Conservation (phyloP, 1,284 basidiomycete species). For the Peniophora sp. region DNA sequence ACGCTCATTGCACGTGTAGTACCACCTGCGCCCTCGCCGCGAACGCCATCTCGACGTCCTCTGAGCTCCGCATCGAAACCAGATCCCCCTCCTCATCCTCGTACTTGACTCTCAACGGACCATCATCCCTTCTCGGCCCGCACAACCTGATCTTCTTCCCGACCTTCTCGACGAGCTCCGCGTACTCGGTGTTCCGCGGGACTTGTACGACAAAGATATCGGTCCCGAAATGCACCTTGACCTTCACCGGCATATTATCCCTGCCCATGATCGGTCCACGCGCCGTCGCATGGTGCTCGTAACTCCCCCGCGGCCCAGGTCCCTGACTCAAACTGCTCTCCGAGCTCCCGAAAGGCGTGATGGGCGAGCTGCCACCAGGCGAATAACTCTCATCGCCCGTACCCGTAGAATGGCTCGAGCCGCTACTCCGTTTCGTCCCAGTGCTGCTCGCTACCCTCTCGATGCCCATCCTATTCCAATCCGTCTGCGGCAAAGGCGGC, state of each 20-base stretch:
- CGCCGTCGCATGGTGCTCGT: constrained; percentile 28
- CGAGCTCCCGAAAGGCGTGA: constrained; percentile 80
- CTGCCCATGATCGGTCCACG: constrained; percentile 13
- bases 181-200: constrained; percentile 67
- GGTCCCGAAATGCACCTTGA: constrained; percentile 84
- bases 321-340: constrained; percentile 62
- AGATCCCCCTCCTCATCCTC: constrained; percentile 89
- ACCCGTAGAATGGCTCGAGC: constrained; percentile 69
- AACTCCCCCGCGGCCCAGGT: constrained; percentile 34
- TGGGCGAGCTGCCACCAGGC: constrained; percentile 71
- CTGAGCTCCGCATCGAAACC: constrained; percentile 78
- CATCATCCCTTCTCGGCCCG: constrained; percentile 67
- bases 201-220: constrained; percentile 93
- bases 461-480: constrained; percentile 42
- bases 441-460: no score
- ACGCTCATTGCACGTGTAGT: constrained; percentile 58
- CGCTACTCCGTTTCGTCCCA: constrained; percentile 63
- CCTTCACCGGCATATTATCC: constrained; percentile 49
- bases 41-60: constrained; percentile 88
- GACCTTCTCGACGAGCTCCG: constrained; percentile 82
- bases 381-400: constrained; percentile 63
- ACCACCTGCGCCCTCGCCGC: constrained; percentile 58
- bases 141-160: constrained; percentile 88
- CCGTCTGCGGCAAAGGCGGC: constrained; percentile 45
- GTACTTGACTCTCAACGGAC: constrained; percentile 80